Base-by-base conservation (phyloP, 495 filamentous ascomycete genomes). In the Hyaloscypha bicolor region DNA sequence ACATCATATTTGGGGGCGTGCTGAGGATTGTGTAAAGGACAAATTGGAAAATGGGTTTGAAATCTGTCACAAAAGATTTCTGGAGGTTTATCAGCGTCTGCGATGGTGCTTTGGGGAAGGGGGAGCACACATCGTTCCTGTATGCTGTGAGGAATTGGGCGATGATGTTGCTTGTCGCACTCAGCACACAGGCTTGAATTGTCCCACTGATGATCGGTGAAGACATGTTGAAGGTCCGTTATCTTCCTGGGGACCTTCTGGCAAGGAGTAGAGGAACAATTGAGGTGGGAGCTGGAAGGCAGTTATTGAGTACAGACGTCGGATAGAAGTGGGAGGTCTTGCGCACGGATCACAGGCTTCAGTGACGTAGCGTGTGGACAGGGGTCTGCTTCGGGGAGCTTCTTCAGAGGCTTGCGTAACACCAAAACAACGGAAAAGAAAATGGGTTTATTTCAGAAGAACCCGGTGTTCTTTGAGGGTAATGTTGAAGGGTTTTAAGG, bases 1-100 rank as follows among this genome's bases (percentile, higher is more conserved):
- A 99, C 71, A 91, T 78, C 77, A 93, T 91, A 79, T 98, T 98
- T 25, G 91, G 90, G 4, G 95, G 94, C 19, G 90, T 88, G 72
- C 85, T 90, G 60, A 97, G 69, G 32, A 92, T 74, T 58, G 88
- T 83, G 80, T 90, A 97, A 58, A 92, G 73, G 64, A 91, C 74
- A 77, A 96, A 97, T 75, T 94, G 91, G 70, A 94, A 76, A 58
- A 96, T 77, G 1, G 90, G 86, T 14, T 81, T 73, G 64, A 76
- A 79, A 78, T 93, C 85, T 65, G 96, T 76, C 9, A 75, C 70
- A 48, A 86, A 72, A 21, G 85, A 75, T 60, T 63, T 78, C 87
- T 91, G 70, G 42, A 58, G 8, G 35, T 4, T 8, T 62, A 62
- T 74, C 60, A 72, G 69, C 55, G 25, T 32, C n/a, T 48, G 42